A percentile compares a stretch with the other conserved stretches of the same genome.
Conservation (phyloP, 208 protist genomes). For the Wallacemonas sp. region DNA sequence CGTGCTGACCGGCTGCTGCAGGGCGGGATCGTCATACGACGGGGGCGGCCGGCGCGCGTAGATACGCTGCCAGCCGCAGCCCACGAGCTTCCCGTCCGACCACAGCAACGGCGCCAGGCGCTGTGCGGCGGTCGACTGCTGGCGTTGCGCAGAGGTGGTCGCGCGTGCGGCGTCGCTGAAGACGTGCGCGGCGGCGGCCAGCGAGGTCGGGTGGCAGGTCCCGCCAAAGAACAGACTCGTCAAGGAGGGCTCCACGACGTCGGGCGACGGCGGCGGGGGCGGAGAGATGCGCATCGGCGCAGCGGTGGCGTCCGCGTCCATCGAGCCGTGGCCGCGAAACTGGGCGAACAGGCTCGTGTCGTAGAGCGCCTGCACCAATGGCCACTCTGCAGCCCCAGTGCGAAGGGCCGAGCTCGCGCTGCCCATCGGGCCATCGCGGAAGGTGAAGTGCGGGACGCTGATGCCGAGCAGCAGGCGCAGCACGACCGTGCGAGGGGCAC, state of each 20-base stretch:
- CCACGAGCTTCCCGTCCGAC: slow-evolving; percentile 52
- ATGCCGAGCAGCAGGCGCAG: slow-evolving; percentile 67
- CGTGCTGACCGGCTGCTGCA: not conserved
- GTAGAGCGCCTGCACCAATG: not conserved
- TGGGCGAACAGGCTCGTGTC: not conserved
- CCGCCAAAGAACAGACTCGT: slow-evolving; percentile 10
- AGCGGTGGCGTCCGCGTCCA: not conserved
- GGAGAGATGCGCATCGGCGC: no score
- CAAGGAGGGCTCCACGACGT: not conserved
- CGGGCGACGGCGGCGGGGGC: no score
- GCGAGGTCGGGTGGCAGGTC: slow-evolving; percentile 18
- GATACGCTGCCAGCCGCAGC: slow-evolving; percentile 71
- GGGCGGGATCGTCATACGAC: slow-evolving; percentile 13
- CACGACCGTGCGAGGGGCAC: slow-evolving; percentile 52
- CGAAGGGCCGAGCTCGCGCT: not conserved
- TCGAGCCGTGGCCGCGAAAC: not conserved
- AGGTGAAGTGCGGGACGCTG: slow-evolving; percentile 43
- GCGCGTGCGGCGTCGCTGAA: slow-evolving; percentile 1
- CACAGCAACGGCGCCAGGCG: slow-evolving; percentile 71
- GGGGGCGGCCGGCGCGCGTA: slow-evolving; percentile 18
- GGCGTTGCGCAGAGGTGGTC: slow-evolving; percentile 27
- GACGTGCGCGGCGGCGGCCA: slow-evolving; percentile 17
- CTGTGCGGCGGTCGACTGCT: slow-evolving; percentile 31
- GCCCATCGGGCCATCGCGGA: slow-evolving; percentile 16
- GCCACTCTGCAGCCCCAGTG: not conserved